Evolutionary conservation across 2,329 filamentous ascomycete species (phyloP), one percentile per base, ranked within the genome.

Genomic region (Verticillium klebahnii): DNA sequence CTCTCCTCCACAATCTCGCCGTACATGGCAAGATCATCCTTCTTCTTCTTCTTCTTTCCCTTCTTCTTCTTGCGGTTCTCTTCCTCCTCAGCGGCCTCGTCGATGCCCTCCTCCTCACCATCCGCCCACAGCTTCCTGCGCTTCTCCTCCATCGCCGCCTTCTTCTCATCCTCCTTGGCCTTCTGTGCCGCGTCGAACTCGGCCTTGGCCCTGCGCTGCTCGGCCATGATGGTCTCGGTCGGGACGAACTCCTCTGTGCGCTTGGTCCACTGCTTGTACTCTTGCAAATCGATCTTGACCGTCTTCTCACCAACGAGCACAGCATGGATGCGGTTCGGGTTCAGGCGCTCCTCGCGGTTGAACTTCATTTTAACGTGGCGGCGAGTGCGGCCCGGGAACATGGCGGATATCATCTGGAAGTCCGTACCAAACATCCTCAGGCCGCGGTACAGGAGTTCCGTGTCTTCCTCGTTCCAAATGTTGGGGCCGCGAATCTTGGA

Each of bases 281-380:
- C 83, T 37, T 86, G 83, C 31, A 89, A 75, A 69, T 87, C 81
- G 66, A 89, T 87, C 69, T 74, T 75, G 54, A 82, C 78, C 34
- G 80, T 80, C 75, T 86, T 84, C 67, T 83, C 78, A 61, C 85
- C 85, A 39, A 83, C 83, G 61, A 95, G 78, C 5, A 86, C 86
- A 39, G 81, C 80, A 64, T 86, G 86, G 67, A 96, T 82, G 64
- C 85, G 82, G 3, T 78, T 75, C 0, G 89, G 87, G 65, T 89
- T 82, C 60, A 85, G 79, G 37, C 85, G 82, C 75, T 95, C 91
- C 75, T 95, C 92, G 64, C 89, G 87, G 69, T 89, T 90, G 76
- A 92, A 95, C 72, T 95, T 95, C 66, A 89, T 83, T 77, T 94
- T 94, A 75, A 95, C 83, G 72, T 91, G 86, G 36, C 88, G 84